A percentile compares a stretch with the other conserved stretches of the same genome.
These are phyloP conservation scores for Tolypocladium pustulatum DNA, from an alignment of 2,329 filamentous ascomycete genomes.

Conservation along the genomic window DNA sequence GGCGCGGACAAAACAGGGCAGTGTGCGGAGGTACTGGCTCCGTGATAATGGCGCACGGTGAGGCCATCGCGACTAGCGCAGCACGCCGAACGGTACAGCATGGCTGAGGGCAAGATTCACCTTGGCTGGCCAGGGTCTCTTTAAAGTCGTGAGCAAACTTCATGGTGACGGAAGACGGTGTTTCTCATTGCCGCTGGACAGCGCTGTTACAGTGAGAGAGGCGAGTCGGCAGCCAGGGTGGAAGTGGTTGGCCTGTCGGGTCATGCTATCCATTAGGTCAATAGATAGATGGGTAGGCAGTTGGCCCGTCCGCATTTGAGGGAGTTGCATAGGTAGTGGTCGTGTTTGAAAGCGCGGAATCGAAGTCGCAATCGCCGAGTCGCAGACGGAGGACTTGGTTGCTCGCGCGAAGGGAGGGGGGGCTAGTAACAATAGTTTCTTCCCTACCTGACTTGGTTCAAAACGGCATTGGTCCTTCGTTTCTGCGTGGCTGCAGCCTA, in stretches of 20 bases:
- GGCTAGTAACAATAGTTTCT: background rate
- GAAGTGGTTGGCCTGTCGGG: background rate
- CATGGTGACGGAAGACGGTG: constrained; percentile 37
- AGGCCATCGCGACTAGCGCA: background rate
- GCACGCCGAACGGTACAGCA: background rate
- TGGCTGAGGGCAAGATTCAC: constrained; percentile 15
- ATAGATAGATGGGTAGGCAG: background rate
- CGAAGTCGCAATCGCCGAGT: background rate
- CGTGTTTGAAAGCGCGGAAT: background rate
- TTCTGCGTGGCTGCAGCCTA: too few relatives aligned
- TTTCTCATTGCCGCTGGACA: background rate
- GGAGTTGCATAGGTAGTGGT: background rate
- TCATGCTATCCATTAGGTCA: background rate
- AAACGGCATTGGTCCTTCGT: too few relatives aligned
- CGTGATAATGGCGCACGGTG: background rate
- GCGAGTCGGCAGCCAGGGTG: background rate
- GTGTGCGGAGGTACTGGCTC: background rate
- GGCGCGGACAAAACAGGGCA: background rate
- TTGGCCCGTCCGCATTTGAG: background rate
- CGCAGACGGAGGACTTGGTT: background rate
- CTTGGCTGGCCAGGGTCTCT: constrained; percentile 54
- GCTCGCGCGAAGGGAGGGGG: background rate
- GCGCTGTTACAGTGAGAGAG: background rate
- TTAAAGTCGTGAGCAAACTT: constrained; percentile 79
- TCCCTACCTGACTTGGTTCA: too few relatives aligned